Conservation (phyloP, 2,329 filamentous ascomycete species). For the Cladobotryum mycophilum region DNA sequence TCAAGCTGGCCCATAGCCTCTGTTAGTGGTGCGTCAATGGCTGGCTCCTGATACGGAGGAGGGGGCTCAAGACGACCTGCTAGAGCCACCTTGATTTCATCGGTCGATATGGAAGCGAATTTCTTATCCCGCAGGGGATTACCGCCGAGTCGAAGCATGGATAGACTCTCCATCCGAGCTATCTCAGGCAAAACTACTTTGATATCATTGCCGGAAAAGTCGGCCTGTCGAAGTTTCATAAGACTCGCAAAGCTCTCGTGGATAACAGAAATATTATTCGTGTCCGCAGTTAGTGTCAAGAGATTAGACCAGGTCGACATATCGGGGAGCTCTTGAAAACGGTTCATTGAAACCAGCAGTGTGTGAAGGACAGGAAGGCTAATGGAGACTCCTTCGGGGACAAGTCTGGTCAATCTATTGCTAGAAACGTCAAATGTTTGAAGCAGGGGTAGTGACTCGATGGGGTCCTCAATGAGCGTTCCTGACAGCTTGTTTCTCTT, state of each 20-base stretch:
- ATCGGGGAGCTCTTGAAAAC: constrained; percentile 65
- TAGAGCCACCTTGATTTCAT: constrained; percentile 72
- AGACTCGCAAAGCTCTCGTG: constrained; percentile 69
- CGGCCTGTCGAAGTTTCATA: constrained; percentile 63
- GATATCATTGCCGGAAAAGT: constrained; percentile 83
- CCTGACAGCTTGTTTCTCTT: constrained; percentile 74
- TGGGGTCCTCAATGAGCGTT: constrained; percentile 58
- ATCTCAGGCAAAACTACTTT: constrained; percentile 68
- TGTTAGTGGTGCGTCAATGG: constrained; percentile 15
- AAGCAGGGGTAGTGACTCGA: constrained; percentile 55
- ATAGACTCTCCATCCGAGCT: constrained; percentile 70
- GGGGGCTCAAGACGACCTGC: constrained; percentile 58
- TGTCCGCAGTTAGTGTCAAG: constrained; percentile 67
- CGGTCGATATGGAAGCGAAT: constrained; percentile 71
- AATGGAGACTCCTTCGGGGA: constrained; percentile 40
- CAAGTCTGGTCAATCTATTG: constrained; percentile 61
- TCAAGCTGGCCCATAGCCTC: constrained; percentile 24
- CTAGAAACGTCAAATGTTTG: constrained; percentile 72
- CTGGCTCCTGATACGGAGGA: constrained; percentile 32
- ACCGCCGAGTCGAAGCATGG: constrained; percentile 71
- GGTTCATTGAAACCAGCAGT: constrained; percentile 74
- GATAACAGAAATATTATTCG: constrained; percentile 72
- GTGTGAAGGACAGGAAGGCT: constrained; percentile 65
- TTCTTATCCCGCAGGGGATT: constrained; percentile 89
- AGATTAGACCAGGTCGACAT: constrained; percentile 69